phyloP scores from a whole-genome alignment of 805 yeast genomes.

The Ogataea glucozyma region DNA sequence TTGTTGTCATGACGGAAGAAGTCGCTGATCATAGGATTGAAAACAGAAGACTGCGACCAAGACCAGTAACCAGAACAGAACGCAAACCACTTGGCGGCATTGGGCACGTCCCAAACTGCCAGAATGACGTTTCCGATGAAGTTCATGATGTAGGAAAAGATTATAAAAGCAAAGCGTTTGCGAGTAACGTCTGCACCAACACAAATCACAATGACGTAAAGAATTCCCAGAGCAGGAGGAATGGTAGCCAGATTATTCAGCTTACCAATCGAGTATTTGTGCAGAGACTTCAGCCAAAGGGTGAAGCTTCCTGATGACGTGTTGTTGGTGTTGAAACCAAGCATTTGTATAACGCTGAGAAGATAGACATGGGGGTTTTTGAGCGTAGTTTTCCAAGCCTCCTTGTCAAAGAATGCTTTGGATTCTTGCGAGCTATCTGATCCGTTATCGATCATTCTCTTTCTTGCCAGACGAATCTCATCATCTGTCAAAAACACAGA shows the following conservation, averaged over 20 bases:
- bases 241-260: slow-evolving; percentile 53
- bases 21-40: slow-evolving; percentile 59
- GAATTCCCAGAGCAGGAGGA: slow-evolving; percentile 61
- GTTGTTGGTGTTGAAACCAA: slow-evolving; percentile 65
- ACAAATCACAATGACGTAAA: slow-evolving; percentile 47
- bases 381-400: slow-evolving; percentile 54
- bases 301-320: slow-evolving; percentile 56
- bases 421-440: slow-evolving; percentile 29
- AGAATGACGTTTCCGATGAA: slow-evolving; percentile 53
- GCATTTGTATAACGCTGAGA: slow-evolving; percentile 52
- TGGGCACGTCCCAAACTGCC: slow-evolving; percentile 60
- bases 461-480: slow-evolving; percentile 54
- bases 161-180: slow-evolving; percentile 55
- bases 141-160: slow-evolving; percentile 55
- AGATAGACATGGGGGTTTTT: slow-evolving; percentile 63
- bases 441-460: slow-evolving; percentile 40
- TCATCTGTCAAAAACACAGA: slow-evolving; percentile 55
- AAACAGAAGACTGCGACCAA: slow-evolving; percentile 63
- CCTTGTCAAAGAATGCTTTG: slow-evolving; percentile 39
- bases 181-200: slow-evolving; percentile 54
- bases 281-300: slow-evolving; percentile 60
- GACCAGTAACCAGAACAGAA: slow-evolving; percentile 60
- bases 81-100: slow-evolving; percentile 64
- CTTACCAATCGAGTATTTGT: slow-evolving; percentile 43
- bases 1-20: slow-evolving; percentile 58